Evolutionary conservation across 345 rosid genomes (phyloP).

Genomic region (Euphorbia pulcherrima): DNA sequence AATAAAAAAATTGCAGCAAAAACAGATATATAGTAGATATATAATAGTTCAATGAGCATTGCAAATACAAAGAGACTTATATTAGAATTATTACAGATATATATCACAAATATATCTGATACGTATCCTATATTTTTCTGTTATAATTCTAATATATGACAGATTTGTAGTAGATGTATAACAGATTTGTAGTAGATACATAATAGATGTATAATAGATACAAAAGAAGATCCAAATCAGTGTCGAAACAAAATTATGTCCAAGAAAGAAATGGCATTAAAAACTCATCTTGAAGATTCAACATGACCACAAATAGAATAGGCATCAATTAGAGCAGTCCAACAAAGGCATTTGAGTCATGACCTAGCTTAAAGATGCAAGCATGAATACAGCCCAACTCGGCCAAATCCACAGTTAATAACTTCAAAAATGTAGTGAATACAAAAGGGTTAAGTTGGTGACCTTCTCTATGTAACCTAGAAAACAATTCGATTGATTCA

Average conservation of each 20-base stretch:
- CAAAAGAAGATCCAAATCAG: too few species aligned
- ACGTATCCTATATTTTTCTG: too few species aligned
- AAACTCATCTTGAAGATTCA: conserved; percentile 50
- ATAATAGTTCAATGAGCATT: too few species aligned
- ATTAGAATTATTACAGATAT: too few species aligned
- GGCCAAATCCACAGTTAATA: conserved; percentile 49
- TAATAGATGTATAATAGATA: too few species aligned
- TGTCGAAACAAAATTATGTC: conserved; percentile 86
- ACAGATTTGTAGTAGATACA: too few species aligned
- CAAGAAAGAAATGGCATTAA: conserved; percentile 53
- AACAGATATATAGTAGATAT: too few species aligned
- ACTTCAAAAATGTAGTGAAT: conserved; percentile 62
- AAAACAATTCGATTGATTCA: conserved; percentile 46
- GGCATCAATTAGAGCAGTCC: conserved; percentile 76
- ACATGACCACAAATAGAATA: conserved; percentile 56
- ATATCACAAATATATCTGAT: too few species aligned
- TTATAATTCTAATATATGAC: too few species aligned
- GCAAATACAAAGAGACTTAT: too few species aligned
- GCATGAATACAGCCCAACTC: conserved; percentile 57
- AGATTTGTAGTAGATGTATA: too few species aligned
- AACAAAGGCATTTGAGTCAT: conserved; percentile 51
- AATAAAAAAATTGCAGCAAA: too few species aligned
- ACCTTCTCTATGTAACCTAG: conserved; percentile 59
- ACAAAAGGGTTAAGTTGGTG: conserved; percentile 74
- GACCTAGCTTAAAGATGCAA: conserved; percentile 67